phyloP scores from a whole-genome alignment of 2,329 filamentous ascomycete genomes.

The Daldinia sp. region DNA sequence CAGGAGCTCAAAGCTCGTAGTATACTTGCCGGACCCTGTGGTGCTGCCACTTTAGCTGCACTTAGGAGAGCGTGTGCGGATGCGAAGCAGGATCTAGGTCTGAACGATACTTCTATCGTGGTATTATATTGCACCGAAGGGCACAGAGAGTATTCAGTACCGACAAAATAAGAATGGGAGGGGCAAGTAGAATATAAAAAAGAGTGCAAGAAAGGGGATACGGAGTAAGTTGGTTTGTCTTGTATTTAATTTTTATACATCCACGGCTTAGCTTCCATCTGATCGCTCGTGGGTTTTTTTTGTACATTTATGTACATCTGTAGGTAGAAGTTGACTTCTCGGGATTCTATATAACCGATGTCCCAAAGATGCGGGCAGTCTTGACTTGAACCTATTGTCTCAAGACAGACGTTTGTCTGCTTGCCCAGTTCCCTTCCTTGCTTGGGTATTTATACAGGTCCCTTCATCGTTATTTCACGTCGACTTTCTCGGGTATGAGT shows the following conservation, averaged over 20 bases:
- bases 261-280: conserved; percentile 33
- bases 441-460: conserved; percentile 12
- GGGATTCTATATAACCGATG: conserved; percentile 10
- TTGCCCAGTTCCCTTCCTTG: not conserved
- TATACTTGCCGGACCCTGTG: conserved; percentile 51
- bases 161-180: conserved; percentile 42
- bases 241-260: conserved; percentile 42
- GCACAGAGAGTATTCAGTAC: conserved; percentile 63
- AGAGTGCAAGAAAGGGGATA: not conserved
- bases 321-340: conserved; percentile 14
- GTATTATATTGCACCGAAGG: conserved; percentile 78
- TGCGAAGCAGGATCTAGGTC: conserved; percentile 52
- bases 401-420: not conserved
- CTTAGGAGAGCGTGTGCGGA: conserved; percentile 61
- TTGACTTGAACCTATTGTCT: conserved; percentile 7
- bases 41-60: conserved; percentile 63
- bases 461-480: not conserved
- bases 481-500: not conserved
- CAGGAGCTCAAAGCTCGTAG: conserved; percentile 60
- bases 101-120: conserved; percentile 66
- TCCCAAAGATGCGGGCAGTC: not conserved
- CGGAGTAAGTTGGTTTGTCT: not conserved
- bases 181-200: not conserved
- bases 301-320: conserved; percentile 26
- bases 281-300: conserved; percentile 14